Percentiles rank a stretch among this genome's conserved stretches.
These are phyloP conservation scores for Hypoxylon sp. DNA, from an alignment of 2,329 filamentous ascomycete species.

Conservation along the genomic window DNA sequence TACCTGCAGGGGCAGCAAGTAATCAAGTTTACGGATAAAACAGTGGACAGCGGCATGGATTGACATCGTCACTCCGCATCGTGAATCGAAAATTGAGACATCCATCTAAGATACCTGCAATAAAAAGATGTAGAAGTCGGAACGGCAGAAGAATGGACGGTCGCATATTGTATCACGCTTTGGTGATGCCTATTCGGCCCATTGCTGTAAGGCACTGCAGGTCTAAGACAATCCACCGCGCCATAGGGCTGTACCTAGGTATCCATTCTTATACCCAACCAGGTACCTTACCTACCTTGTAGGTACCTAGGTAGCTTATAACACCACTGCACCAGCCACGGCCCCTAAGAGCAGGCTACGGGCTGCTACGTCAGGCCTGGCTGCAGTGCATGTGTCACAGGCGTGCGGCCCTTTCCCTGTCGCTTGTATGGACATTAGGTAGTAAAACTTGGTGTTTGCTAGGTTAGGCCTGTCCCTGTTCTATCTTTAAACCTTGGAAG, in stretches of 20 bases:
- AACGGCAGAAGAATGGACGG: neutral
- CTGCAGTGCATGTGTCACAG: constrained; percentile 32
- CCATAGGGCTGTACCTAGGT: constrained; percentile 6
- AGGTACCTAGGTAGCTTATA: no score
- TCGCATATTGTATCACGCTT: neutral
- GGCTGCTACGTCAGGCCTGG: constrained; percentile 24
- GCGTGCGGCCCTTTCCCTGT: constrained; percentile 6
- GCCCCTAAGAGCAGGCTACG: neutral
- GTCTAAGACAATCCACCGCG: neutral
- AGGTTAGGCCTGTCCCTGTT: constrained; percentile 1
- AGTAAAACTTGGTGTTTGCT: neutral
- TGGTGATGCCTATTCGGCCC: neutral
- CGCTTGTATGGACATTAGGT: no score
- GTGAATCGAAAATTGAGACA: constrained; percentile 3
- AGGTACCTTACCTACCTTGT: no score
- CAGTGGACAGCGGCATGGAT: constrained; percentile 6
- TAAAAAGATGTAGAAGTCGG: neutral
- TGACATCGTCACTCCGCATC: constrained; percentile 8
- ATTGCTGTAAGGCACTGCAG: neutral
- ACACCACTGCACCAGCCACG: no score
- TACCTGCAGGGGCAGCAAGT: constrained; percentile 25
- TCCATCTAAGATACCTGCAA: neutral
- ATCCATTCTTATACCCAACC: neutral
- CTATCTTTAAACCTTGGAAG: constrained; percentile 31
- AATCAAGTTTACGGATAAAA: constrained; percentile 27